Evolutionary conservation across 768 basidiomycete species (phyloP), one percentile per base, ranked within the genome.

Genomic region (Boletus fagicola): DNA sequence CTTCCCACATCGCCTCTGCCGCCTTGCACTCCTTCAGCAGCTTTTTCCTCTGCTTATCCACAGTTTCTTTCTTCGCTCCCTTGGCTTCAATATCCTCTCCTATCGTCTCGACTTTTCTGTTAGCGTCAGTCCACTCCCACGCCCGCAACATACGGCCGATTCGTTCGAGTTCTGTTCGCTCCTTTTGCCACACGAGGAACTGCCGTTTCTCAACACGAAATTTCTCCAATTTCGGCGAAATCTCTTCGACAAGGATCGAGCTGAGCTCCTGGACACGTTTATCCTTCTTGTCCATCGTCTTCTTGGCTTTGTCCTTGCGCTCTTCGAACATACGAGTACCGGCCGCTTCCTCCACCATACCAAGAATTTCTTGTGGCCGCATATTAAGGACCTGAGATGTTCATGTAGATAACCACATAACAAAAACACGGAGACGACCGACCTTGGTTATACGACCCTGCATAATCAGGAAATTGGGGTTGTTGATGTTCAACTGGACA

Each of bases 321-420:
- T 98, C 96, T 71, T 99, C 97, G 66, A 98, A 99, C 97, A 98
- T 98, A 28, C 94, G 87, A 30, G 97, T 99, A 7, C 97, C 97
- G 0, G 95, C 93, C 0, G 97, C 97, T 71, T 99, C 97, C 72
- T 98, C 97, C 3, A 98, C 92, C 91, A 99, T 96, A 1, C 94
- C 93, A 13, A 99, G 82, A 58, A 98, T 96, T 71, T 99, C 97
- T 77, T 90, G 89, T 0, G 97, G 95, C 26, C 92, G 88, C 97
- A 99, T 98, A 73, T 98, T 98, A 49, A 99, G 84, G 4, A 93
- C 90, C 88, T 60, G 31, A 28, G 52, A 38, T 8, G 39, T 20
- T 30, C 18, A 42, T 20, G 50, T 39, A 31, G 18, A 47, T 22
- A 60, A 51, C 18, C 39, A 18, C 11, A 24, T 9, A 38, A 22